Evolutionary conservation across 2,329 filamentous ascomycete genomes (phyloP).

Genomic region (Aspergillus bombycis): DNA sequence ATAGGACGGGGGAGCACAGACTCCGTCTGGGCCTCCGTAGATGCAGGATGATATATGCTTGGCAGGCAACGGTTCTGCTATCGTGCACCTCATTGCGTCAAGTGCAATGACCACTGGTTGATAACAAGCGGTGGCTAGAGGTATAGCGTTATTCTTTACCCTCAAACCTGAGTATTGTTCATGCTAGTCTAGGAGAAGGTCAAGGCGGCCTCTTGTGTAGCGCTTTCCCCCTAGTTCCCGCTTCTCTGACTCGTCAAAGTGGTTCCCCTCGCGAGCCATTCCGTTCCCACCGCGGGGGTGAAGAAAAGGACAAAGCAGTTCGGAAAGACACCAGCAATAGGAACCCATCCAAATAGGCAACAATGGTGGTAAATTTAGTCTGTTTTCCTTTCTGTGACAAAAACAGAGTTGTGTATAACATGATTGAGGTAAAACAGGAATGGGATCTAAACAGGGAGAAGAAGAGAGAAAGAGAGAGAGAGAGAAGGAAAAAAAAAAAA

Average conservation of each 20-base stretch:
- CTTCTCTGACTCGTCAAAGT: neutral
- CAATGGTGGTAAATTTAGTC: neutral
- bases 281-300: neutral
- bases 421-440: conserved; percentile 5
- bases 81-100: conserved; percentile 19
- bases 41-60: conserved; percentile 18
- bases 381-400: neutral
- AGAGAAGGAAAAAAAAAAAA: neutral
- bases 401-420: neutral
- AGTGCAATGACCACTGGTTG: conserved; percentile 5
- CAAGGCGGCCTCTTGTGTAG: conserved; percentile 8
- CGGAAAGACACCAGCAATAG: neutral
- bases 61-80: conserved; percentile 16
- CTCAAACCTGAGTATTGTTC: neutral
- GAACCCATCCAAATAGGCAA: neutral
- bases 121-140: neutral
- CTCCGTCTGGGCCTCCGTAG: conserved; percentile 17
- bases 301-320: neutral
- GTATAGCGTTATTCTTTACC: neutral
- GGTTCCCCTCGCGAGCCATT: neutral
- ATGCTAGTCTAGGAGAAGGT: neutral
- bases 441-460: neutral
- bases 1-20: conserved; percentile 18
- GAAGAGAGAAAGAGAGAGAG: neutral
- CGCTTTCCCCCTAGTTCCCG: neutral